Evolutionary conservation across 192 early-diverging fungal genomes (phyloP).

Genomic region (Backusella circina): DNA sequence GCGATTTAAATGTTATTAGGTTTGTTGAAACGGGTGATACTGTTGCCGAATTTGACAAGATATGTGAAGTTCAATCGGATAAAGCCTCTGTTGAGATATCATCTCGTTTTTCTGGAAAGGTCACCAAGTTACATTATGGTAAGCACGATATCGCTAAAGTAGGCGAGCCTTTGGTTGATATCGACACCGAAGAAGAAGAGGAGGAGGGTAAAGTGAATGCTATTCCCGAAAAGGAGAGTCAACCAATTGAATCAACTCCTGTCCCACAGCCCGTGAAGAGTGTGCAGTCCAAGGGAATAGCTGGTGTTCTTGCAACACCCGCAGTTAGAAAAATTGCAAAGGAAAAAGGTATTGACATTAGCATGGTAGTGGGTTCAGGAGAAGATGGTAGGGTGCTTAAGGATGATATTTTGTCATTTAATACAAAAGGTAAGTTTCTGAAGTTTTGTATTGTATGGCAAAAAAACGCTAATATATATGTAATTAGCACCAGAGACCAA

Average conservation of each 20-base stretch:
- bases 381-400: conserved; percentile 87
- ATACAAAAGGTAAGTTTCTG: conserved; percentile 9
- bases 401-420: conserved; percentile 77
- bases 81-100: conserved; percentile 99
- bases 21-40: conserved; percentile 90
- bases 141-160: conserved; percentile 91
- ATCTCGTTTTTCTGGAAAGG: conserved; percentile 85
- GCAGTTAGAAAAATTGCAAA: conserved; percentile 85
- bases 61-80: conserved; percentile 97
- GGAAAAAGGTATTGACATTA: conserved; percentile 76
- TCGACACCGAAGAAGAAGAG: conserved; percentile 32
- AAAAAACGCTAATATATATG: no score
- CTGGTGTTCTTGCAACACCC: conserved; percentile 69
- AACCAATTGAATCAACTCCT: no score
- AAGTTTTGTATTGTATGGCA: no score
- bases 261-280: not conserved
- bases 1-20: conserved; percentile 42
- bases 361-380: conserved; percentile 71
- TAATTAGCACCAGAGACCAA: not conserved
- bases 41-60: conserved; percentile 89
- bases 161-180: conserved; percentile 68
- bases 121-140: conserved; percentile 77
- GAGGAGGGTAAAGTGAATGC: not conserved
- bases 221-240: not conserved
- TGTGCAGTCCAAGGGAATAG: not conserved